phyloP scores from a whole-genome alignment of 139 green algal species.

The Zygnema cylindricum region DNA sequence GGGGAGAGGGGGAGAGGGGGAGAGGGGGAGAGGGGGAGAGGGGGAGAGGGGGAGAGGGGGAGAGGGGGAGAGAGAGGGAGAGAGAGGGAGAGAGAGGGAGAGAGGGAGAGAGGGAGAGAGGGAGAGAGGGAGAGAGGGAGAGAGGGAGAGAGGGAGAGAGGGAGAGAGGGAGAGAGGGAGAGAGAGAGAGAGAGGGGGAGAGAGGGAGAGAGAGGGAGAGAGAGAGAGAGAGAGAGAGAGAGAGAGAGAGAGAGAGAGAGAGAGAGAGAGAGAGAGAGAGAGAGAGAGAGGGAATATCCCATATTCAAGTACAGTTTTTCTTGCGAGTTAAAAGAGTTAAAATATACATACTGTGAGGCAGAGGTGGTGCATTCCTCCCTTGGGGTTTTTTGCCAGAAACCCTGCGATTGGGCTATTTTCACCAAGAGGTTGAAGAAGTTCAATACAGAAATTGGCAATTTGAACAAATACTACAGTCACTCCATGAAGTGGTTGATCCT shows the following conservation, averaged over 20 bases:
- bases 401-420: slow-evolving; percentile 65
- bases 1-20: no score
- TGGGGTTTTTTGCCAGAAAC: slow-evolving; percentile 70
- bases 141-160: not conserved
- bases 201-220: not conserved
- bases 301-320: not conserved
- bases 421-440: slow-evolving; percentile 74
- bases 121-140: not conserved
- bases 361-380: slow-evolving; percentile 74
- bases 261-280: not conserved
- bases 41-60: not conserved
- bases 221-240: not conserved
- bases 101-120: not conserved
- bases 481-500: slow-evolving; percentile 65
- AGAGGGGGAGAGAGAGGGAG: not conserved
- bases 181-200: not conserved
- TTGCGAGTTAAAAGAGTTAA: no score
- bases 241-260: slow-evolving; percentile 8
- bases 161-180: not conserved
- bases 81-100: not conserved
- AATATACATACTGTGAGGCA: slow-evolving; percentile 70
- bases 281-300: not conserved
- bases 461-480: slow-evolving; percentile 76
- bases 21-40: not conserved
- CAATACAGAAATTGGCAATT: slow-evolving; percentile 71